phyloP scores from a whole-genome alignment of 441 rosid species.

The Dalechampia spathulata region DNA sequence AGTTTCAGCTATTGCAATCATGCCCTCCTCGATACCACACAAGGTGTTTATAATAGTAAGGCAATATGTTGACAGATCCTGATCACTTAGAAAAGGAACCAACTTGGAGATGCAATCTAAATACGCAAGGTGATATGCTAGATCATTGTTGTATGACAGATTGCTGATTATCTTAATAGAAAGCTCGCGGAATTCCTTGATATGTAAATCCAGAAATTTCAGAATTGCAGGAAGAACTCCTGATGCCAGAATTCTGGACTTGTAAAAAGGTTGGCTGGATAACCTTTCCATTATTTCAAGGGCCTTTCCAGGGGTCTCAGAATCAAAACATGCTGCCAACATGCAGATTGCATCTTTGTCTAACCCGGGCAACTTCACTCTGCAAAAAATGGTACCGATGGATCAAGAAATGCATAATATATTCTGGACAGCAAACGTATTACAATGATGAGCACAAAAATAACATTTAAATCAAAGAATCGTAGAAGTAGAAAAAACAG shows the following conservation, averaged over 20 bases:
- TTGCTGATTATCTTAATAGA: slow-evolving; percentile 28
- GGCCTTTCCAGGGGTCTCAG: slow-evolving; percentile 17
- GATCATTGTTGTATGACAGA: slow-evolving; percentile 18
- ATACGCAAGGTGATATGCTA: slow-evolving; percentile 26
- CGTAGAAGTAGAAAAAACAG: background rate
- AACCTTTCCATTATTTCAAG: slow-evolving; percentile 25
- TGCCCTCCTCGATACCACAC: slow-evolving; percentile 25
- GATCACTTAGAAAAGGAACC: slow-evolving; percentile 22
- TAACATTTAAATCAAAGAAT: too few species aligned
- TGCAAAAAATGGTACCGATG: slow-evolving; percentile 13
- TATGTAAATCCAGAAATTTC: slow-evolving; percentile 20
- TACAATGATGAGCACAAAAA: too few species aligned
- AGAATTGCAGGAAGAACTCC: slow-evolving; percentile 28
- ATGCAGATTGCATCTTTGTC: slow-evolving; percentile 22
- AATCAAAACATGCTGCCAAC: slow-evolving; percentile 23
- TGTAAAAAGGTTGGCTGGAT: slow-evolving; percentile 19
- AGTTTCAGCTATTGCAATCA: slow-evolving; percentile 20
- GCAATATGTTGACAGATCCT: slow-evolving; percentile 23
- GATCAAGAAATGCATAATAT: background rate
- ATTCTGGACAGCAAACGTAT: too few species aligned
- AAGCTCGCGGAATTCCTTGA: slow-evolving; percentile 11
- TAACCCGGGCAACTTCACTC: slow-evolving; percentile 17
- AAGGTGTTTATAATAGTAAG: slow-evolving; percentile 19
- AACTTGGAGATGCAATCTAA: slow-evolving; percentile 27
- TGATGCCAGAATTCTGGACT: slow-evolving; percentile 15